Percentiles rank a stretch among this genome's conserved stretches.
phyloP scores from a whole-genome alignment of 2,329 filamentous ascomycete genomes.

The Teratosphaeria gauchensis region DNA sequence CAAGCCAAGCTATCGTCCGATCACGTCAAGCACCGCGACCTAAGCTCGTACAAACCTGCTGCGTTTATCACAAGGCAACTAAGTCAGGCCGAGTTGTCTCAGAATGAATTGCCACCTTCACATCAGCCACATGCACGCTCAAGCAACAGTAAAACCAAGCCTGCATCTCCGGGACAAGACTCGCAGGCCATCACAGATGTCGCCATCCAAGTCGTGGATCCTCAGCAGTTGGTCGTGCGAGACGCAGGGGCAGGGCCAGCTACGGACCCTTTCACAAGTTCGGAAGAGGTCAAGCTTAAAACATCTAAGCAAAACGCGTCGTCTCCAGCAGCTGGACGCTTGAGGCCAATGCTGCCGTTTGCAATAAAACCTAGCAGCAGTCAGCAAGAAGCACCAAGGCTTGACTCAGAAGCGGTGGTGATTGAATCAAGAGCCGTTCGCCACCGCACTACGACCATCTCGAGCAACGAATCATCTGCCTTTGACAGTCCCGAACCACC shows the following conservation, averaged over 20 bases:
- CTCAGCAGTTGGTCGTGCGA: constrained; percentile 1
- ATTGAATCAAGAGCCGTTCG: background rate
- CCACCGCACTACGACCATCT: background rate
- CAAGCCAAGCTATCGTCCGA: constrained; percentile 11
- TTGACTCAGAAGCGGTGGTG: background rate
- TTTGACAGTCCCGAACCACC: background rate
- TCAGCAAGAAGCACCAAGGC: background rate
- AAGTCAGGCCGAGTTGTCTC: background rate
- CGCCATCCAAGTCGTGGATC: constrained; percentile 9
- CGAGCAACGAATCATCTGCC: background rate
- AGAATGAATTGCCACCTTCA: constrained; percentile 4
- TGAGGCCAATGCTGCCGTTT: background rate
- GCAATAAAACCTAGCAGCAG: background rate
- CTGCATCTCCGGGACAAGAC: constrained; percentile 30
- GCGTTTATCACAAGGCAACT: background rate
- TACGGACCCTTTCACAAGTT: constrained; percentile 12
- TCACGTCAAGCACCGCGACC: background rate
- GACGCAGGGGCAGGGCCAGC: constrained; percentile 1
- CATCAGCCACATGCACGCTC: constrained; percentile 19
- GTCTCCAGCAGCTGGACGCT: background rate
- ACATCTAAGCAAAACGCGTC: background rate
- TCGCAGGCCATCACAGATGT: constrained; percentile 33
- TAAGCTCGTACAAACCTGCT: background rate
- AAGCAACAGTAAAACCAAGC: constrained; percentile 34
- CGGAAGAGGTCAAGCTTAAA: constrained; percentile 6